These are phyloP conservation scores for Hygrophorus pudorinus DNA, from an alignment of 768 basidiomycete genomes.

Conservation along the genomic window DNA sequence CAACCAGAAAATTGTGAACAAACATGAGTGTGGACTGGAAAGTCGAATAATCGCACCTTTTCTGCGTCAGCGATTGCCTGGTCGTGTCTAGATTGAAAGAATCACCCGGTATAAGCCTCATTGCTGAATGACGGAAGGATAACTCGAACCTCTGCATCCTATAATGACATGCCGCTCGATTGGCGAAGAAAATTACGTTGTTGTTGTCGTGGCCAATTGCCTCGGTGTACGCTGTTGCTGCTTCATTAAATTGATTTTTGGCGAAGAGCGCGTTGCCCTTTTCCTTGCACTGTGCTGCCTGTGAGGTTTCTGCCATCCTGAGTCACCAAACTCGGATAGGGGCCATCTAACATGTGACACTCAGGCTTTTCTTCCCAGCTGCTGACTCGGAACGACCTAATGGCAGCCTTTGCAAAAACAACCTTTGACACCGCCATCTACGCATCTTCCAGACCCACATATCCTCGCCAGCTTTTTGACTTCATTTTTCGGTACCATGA, in stretches of 20 bases:
- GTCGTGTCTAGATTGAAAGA: not conserved
- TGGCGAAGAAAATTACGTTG: conserved; percentile 27
- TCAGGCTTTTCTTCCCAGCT: too few relatives aligned
- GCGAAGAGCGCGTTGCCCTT: conserved; percentile 26
- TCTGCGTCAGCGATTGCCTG: not conserved
- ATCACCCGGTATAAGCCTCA: too few relatives aligned
- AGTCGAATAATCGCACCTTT: conserved; percentile 2
- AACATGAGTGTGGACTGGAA: not conserved
- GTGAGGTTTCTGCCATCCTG: not conserved
- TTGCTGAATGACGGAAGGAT: not conserved
- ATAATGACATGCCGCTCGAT: conserved; percentile 25
- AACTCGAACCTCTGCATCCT: conserved; percentile 17
- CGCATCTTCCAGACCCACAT: conserved; percentile 62
- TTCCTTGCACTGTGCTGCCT: conserved; percentile 17
- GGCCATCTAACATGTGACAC: too few relatives aligned
- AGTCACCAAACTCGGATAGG: too few relatives aligned
- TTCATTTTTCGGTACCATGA: conserved; percentile 52
- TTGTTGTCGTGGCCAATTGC: conserved; percentile 22
- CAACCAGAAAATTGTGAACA: not conserved
- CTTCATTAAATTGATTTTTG: conserved; percentile 18
- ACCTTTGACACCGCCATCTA: conserved; percentile 63
- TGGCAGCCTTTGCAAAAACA: conserved; percentile 70
- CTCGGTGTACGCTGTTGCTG: conserved; percentile 21
- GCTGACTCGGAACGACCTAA: too few relatives aligned
- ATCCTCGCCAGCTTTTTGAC: conserved; percentile 57